These are phyloP conservation scores for Zasmidium angulare DNA, from an alignment of 2,329 filamentous ascomycete species.

Conservation along the genomic window DNA sequence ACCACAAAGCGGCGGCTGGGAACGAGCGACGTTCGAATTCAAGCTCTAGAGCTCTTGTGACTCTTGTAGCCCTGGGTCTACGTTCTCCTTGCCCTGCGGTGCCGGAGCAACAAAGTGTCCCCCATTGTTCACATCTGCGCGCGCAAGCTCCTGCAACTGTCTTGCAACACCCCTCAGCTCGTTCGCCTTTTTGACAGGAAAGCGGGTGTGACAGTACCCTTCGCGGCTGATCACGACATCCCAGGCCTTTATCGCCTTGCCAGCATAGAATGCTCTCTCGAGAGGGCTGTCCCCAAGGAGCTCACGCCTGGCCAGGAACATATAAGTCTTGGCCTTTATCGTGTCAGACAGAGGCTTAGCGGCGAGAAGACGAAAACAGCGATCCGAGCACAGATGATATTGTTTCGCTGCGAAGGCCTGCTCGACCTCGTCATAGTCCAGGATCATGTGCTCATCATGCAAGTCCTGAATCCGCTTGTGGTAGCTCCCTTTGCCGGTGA, in stretches of 20 bases:
- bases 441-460: background rate
- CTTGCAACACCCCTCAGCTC: background rate
- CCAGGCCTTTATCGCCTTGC: constrained; percentile 4
- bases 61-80: background rate
- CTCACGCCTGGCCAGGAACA: constrained; percentile 6
- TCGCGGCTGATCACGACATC: constrained; percentile 1
- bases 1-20: constrained; percentile 32
- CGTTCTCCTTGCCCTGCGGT: background rate
- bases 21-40: constrained; percentile 31
- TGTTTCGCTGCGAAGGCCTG: background rate
- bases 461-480: background rate
- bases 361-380: background rate
- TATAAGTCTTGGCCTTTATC: constrained; percentile 6
- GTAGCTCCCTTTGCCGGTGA: background rate
- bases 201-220: constrained; percentile 5
- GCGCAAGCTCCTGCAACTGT: background rate
- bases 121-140: background rate
- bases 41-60: constrained; percentile 25
- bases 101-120: background rate
- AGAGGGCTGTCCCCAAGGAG: background rate
- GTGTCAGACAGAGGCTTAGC: background rate
- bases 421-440: background rate
- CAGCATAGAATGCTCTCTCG: background rate
- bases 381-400: background rate
- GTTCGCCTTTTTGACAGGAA: background rate